Evolutionary conservation across 1,284 basidiomycete genomes (phyloP), one percentile per base, ranked within the genome.

Genomic region (Abortiporus biennis): DNA sequence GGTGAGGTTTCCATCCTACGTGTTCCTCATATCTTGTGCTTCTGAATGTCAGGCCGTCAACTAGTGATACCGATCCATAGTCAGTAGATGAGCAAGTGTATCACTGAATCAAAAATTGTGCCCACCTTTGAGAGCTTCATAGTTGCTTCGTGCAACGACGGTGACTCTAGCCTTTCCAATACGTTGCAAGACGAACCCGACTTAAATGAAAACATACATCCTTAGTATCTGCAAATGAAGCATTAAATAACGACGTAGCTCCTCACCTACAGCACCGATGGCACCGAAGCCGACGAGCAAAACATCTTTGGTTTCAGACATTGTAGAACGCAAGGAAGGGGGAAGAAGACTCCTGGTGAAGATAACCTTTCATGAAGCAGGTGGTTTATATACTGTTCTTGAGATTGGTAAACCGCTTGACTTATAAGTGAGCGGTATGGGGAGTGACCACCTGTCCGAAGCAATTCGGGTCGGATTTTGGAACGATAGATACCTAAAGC

Each of bases 121-220:
- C 62, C 39, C 39, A 77, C 79, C 64, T 9, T 69, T 68, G 17
- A 83, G 72, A 2, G 71, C 63, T 19, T 74, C 68, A 54, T 78
- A 85, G 53, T 90, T 90, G 41, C 83, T 79, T 39, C 87, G 64
- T 1, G 86, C 86, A 3, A 89, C 80, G 9, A 72, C 80, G 0
- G 85, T 89, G 8, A 91, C 78, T n/a, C 74, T 65, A 1, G 75
- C 80, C 23, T 68, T 66, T 5, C 80, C 80, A 43, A 77, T 76
- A 43, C 66, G 66, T 53, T 81, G 72, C 24, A 89, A 67, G 21
- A 87, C 67, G 39, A 78, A 68, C 0, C 82, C 72, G 58, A 87
- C 78, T n/a, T n/a, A n/a, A n/a, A n/a, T 81, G 44, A 8, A 22
- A 21, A 37, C 5, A 29, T 15, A n/a, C 27, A 12, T 9, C n/a